Percentiles rank a stretch among this genome's conserved stretches.
These are phyloP conservation scores for Botrytis fabae DNA, from an alignment of 2,329 filamentous ascomycete genomes.

Conservation along the genomic window DNA sequence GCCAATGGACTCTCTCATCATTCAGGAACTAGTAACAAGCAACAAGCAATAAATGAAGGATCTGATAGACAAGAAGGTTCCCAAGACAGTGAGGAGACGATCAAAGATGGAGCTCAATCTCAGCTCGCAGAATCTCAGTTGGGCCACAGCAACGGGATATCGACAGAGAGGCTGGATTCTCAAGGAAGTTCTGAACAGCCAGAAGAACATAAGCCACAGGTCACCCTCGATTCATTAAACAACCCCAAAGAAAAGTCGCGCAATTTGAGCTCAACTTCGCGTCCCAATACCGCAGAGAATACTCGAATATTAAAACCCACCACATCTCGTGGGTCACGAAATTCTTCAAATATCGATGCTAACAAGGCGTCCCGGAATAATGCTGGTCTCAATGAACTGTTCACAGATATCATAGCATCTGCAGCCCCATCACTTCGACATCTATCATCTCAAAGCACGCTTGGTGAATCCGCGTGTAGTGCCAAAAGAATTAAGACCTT, in stretches of 20 bases:
- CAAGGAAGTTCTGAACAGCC: not conserved
- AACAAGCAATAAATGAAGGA: not conserved
- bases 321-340: not conserved
- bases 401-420: constrained; percentile 26
- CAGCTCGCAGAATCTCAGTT: not conserved
- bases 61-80: not conserved
- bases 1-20: not conserved
- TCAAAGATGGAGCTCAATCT: not conserved
- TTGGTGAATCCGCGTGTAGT: not conserved
- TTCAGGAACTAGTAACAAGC: not conserved
- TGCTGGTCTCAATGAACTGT: constrained; percentile 20
- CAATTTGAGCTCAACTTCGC: not conserved
- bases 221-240: not conserved
- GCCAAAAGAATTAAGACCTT: not conserved
- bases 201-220: not conserved
- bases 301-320: not conserved
- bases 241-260: not conserved
- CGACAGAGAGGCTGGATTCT: not conserved
- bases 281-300: not conserved
- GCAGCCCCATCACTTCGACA: constrained; percentile 29
- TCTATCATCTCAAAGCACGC: constrained; percentile 27
- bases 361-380: not conserved
- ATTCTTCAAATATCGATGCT: not conserved
- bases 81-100: not conserved
- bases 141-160: not conserved